phyloP scores from a whole-genome alignment of 345 rosid species.

The Salix purpurea region DNA sequence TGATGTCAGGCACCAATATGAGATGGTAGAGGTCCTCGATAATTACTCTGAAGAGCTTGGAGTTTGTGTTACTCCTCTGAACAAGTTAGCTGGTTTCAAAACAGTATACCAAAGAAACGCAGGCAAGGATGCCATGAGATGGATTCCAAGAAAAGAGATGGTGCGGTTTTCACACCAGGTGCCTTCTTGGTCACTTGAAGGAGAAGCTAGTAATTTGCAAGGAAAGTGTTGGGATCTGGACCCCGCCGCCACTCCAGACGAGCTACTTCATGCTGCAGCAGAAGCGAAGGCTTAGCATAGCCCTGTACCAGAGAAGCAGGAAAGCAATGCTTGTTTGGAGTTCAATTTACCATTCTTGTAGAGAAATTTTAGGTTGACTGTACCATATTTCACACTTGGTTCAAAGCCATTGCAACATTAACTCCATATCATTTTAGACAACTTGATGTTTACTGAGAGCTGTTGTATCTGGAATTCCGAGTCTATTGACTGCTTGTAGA shows the following conservation, averaged over 20 bases:
- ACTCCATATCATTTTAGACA: conserved; percentile 43
- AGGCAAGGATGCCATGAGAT: conserved; percentile 52
- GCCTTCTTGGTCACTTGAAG: conserved; percentile 80
- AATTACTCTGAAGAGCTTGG: conserved; percentile 92
- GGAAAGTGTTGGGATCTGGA: conserved; percentile 93
- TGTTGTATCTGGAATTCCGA: conserved; percentile 28
- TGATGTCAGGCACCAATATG: conserved; percentile 76
- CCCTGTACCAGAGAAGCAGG: conserved; percentile 10
- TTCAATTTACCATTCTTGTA: conserved; percentile 46
- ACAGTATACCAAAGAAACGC: conserved; percentile 71
- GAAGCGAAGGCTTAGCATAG: conserved; percentile 36
- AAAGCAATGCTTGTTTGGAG: conserved; percentile 26
- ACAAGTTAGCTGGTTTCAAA: conserved; percentile 76
- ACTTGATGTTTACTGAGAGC: conserved; percentile 24
- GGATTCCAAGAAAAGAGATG: conserved; percentile 96
- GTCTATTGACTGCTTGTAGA: conserved; percentile 25
- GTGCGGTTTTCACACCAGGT: conserved; percentile 86
- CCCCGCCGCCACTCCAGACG: conserved; percentile 97
- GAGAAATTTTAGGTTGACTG: conserved; percentile 52
- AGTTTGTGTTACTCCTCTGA: conserved; percentile 67
- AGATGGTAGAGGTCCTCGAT: conserved; percentile 95
- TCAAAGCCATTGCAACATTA: conserved; percentile 39
- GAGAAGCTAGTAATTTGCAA: conserved; percentile 52
- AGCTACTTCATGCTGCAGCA: conserved; percentile 58
- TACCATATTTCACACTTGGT: conserved; percentile 52